Evolutionary conservation across 371 early-diverging fungal species (phyloP), one percentile per base, ranked within the genome.

Genomic region (Apophysomyces sp.): DNA sequence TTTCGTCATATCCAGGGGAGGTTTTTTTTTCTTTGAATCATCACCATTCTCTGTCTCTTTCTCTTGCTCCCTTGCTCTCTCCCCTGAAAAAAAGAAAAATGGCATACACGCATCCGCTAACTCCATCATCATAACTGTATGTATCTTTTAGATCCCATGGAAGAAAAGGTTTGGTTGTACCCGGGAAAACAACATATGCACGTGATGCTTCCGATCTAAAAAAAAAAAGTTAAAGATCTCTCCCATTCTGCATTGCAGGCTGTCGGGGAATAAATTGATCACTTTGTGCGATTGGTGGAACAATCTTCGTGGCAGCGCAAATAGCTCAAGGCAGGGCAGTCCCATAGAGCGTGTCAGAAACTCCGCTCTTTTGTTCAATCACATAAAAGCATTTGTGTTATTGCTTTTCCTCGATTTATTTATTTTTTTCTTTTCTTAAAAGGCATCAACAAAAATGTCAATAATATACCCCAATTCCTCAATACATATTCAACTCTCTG

Each of bases 341-440:
- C 34, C 34, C 34, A 34, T 13, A 1, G 34, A 8, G 21, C 18
- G 24, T 21, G 11, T 41, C 4, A 29, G 24, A 29, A 26, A 58
- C 21, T 55, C 37, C 37, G 37, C n/a, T 61, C 36, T 34, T 37
- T 61, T 55, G n/a, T 62, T 56, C 34, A 4, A 24, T 26, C 55
- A 40, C 26, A 49, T 32, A 30, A 44, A 32, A n/a, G 8, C 36
- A 51, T 32, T 62, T 6, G n/a, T 15, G 4, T 28, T 56, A 32
- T 39, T 54, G 26, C 16, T 54, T 15, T 4, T 29, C 13, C 30
- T 31, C 30, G n/a, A 37, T 37, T 37, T 54, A 3, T 18, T 18
- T 36, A 3, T 16, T 37, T 56, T 18, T 32, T 36, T 56, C 18
- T 13, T 18, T 56, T 4, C 37, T 51, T 18, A 26, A 18, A 12